Percentiles rank a stretch among this genome's conserved stretches.
Evolutionary conservation across 225 moss, liverwort and hornwort species (phyloP).

Genomic region (Bryum argenteum): DNA sequence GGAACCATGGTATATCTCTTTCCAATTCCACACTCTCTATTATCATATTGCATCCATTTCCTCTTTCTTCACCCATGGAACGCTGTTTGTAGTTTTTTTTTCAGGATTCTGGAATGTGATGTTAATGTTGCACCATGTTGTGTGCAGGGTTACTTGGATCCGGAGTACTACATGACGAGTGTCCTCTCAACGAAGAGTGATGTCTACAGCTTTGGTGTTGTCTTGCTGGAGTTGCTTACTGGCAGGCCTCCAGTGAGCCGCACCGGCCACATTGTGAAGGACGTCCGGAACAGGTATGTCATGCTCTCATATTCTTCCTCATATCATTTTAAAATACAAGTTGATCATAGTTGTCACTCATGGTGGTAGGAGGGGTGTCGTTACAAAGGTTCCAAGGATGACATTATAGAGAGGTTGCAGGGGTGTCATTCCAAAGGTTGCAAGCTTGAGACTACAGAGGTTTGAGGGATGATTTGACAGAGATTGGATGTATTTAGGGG

Average conservation of each 20-base stretch:
- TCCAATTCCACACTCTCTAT: neutral
- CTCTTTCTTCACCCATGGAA: no score
- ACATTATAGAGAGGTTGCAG: no score
- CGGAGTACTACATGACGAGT: slow-evolving; percentile 80
- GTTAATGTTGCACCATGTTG: neutral
- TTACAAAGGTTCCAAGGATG: no score
- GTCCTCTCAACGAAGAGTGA: slow-evolving; percentile 76
- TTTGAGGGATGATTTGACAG: no score
- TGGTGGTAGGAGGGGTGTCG: no score
- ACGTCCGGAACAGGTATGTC: slow-evolving; percentile 49
- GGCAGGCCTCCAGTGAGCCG: slow-evolving; percentile 51
- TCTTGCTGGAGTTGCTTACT: slow-evolving; percentile 69
- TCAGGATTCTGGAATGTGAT: neutral
- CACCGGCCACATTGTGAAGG: slow-evolving; percentile 58
- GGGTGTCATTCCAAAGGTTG: no score
- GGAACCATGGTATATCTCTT: slow-evolving; percentile 66
- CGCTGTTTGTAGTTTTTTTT: no score
- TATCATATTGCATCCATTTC: neutral
- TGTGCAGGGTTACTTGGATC: slow-evolving; percentile 83
- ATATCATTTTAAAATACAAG: neutral
- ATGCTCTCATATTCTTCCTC: neutral
- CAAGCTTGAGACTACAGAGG: no score
- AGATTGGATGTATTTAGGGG: no score
- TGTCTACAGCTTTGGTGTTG: slow-evolving; percentile 90
- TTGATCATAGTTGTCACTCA: no score